Conservation (phyloP, 139 green algal species). For the Picochlorum sp. region DNA sequence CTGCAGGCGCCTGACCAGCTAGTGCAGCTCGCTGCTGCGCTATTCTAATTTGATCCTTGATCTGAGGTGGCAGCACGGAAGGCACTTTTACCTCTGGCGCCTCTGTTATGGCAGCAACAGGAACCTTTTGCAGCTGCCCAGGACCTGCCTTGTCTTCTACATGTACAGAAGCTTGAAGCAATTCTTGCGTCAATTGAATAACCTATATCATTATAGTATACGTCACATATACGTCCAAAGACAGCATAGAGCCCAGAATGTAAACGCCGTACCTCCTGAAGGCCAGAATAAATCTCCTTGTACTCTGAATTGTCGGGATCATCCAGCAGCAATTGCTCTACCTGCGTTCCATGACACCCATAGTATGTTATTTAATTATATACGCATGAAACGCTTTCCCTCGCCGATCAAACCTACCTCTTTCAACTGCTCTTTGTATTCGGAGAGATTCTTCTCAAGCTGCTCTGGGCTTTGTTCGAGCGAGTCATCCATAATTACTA, state of each 20-base stretch:
- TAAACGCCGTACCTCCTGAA: slow-evolving; percentile 41
- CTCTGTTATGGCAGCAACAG: slow-evolving; percentile 2
- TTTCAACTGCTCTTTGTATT: slow-evolving; percentile 9
- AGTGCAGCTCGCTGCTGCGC: slow-evolving; percentile 62
- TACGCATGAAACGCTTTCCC: neutral
- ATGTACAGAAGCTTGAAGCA: slow-evolving; percentile 43
- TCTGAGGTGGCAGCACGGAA: slow-evolving; percentile 46
- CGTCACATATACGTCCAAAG: too few species aligned
- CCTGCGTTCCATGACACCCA: slow-evolving; percentile 25
- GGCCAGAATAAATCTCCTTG: slow-evolving; percentile 53
- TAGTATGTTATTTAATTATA: neutral
- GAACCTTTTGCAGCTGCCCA: neutral
- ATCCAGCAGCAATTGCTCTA: slow-evolving; percentile 60
- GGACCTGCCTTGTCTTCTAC: slow-evolving; percentile 6
- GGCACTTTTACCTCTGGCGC: slow-evolving; percentile 15
- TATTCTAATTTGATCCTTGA: slow-evolving; percentile 65
- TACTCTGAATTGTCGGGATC: slow-evolving; percentile 65
- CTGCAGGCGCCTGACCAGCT: slow-evolving; percentile 48
- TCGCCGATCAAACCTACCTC: neutral
- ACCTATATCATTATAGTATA: slow-evolving; percentile 33
- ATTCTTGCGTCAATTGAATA: slow-evolving; percentile 63
- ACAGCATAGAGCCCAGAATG: too few species aligned
- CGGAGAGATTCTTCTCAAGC: slow-evolving; percentile 8
- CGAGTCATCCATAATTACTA: neutral
- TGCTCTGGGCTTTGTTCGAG: neutral